Evolutionary conservation across 768 basidiomycete species (phyloP).

Genomic region (Chalciporus piperatus): DNA sequence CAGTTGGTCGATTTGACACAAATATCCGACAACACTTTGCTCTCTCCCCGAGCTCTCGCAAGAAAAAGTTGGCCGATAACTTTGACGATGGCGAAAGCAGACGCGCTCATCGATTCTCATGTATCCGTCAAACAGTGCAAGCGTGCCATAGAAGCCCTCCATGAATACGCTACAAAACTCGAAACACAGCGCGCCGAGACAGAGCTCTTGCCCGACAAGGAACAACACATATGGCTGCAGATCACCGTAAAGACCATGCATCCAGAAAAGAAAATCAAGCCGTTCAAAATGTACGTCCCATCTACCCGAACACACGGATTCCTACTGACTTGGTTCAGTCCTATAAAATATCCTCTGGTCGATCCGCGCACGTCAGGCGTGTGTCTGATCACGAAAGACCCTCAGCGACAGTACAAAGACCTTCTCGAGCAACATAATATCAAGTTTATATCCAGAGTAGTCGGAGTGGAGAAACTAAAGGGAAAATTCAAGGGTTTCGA

Average conservation of each 20-base stretch:
- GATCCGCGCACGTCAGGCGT: conserved; percentile 80
- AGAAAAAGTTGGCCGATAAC: not conserved
- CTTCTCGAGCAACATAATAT: conserved; percentile 74
- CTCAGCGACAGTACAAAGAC: conserved; percentile 95
- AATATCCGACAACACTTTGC: too few species aligned
- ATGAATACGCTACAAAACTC: conserved; percentile 64
- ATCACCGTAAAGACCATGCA: conserved; percentile 83
- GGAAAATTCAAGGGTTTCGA: conserved; percentile 90
- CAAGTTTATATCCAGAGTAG: conserved; percentile 88
- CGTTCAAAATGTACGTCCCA: conserved; percentile 71
- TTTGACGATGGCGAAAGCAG: conserved; percentile 41
- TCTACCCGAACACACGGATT: not conserved
- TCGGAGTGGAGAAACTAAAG: conserved; percentile 88
- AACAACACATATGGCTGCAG: conserved; percentile 87
- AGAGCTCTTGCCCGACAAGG: conserved; percentile 73
- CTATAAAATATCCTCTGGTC: conserved; percentile 75
- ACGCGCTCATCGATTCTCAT: conserved; percentile 59
- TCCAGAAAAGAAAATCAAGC: conserved; percentile 73
- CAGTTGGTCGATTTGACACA: too few species aligned
- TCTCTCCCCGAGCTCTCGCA: too few species aligned
- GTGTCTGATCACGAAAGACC: conserved; percentile 94
- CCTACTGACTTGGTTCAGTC: conserved; percentile 34
- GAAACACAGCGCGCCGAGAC: conserved; percentile 64
- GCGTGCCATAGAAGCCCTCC: conserved; percentile 76
- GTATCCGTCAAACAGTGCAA: conserved; percentile 73